Evolutionary conservation across 1,284 basidiomycete species (phyloP).

Genomic region (Uromyces viciae-fabae): DNA sequence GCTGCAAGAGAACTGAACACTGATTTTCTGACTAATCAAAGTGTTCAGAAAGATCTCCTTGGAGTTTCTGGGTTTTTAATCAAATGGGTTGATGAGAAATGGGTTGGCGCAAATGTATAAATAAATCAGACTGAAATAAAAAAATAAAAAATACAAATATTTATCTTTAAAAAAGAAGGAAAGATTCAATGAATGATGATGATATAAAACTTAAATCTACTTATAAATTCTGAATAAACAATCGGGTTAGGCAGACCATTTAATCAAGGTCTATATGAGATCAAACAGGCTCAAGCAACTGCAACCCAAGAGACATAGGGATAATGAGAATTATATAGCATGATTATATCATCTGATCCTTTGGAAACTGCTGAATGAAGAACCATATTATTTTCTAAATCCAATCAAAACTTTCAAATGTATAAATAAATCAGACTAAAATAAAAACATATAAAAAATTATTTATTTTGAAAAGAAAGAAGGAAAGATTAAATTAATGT

Average conservation of each 20-base stretch:
- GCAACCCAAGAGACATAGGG: no score
- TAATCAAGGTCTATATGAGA: no score
- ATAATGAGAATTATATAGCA: conserved; percentile 32
- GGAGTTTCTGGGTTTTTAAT: not conserved
- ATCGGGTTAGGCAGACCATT: no score
- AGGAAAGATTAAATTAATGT: not conserved
- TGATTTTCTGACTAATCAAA: conserved; percentile 18
- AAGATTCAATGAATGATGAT: no score
- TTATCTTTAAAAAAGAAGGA: no score
- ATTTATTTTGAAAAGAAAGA: no score
- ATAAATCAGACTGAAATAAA: no score
- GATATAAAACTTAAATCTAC: no score
- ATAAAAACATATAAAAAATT: not conserved
- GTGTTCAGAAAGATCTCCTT: conserved; percentile 33
- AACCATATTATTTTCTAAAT: conserved; percentile 33
- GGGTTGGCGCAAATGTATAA: conserved; percentile 15
- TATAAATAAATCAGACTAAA: not conserved
- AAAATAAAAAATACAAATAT: no score
- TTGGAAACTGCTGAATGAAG: conserved; percentile 23
- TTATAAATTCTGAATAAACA: no score
- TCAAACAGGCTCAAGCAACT: no score
- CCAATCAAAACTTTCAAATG: no score
- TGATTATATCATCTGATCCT: conserved; percentile 24
- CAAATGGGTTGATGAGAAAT: conserved; percentile 9
- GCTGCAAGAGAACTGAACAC: conserved; percentile 25